Evolutionary conservation across 805 yeast genomes (phyloP).

Genomic region (Isabelozyma gotoi): DNA sequence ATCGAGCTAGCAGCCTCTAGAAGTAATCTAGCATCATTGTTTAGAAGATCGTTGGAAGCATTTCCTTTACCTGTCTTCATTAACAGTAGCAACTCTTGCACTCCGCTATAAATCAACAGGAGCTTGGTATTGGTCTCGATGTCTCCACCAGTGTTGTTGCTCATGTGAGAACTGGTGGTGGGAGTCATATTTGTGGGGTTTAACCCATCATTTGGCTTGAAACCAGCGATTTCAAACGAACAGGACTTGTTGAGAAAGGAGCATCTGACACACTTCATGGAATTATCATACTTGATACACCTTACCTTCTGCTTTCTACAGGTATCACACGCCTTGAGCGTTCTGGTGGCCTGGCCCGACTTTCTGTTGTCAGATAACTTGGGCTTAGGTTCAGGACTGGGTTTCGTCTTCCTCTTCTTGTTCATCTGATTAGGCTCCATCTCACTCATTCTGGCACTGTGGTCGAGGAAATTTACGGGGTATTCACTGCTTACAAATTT

Average conservation of each 20-base stretch:
- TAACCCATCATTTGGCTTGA: background rate
- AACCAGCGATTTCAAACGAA: conserved; percentile 38
- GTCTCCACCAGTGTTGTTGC: too few relatives aligned
- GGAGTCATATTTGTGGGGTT: too few relatives aligned
- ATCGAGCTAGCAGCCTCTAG: conserved; percentile 27
- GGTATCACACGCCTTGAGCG: conserved; percentile 52
- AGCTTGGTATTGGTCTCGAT: conserved; percentile 18
- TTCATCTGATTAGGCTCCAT: too few relatives aligned
- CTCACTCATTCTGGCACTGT: background rate
- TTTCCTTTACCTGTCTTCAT: conserved; percentile 13
- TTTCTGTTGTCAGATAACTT: conserved; percentile 11
- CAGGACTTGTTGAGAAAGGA: conserved; percentile 51
- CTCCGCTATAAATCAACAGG: conserved; percentile 32
- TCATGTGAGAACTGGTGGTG: background rate
- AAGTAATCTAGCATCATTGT: conserved; percentile 22
- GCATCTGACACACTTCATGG: conserved; percentile 57
- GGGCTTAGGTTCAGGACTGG: background rate
- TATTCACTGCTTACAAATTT: too few relatives aligned
- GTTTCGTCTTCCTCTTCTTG: background rate
- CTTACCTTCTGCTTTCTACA: conserved; percentile 61
- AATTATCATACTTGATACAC: conserved; percentile 52
- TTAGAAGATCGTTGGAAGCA: conserved; percentile 5
- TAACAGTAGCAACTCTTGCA: conserved; percentile 30
- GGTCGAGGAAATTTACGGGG: too few relatives aligned
- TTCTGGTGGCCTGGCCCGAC: conserved; percentile 37